These are phyloP conservation scores for Nicotiana attenuata DNA, from an alignment of 257 asterid species.

Conservation along the genomic window DNA sequence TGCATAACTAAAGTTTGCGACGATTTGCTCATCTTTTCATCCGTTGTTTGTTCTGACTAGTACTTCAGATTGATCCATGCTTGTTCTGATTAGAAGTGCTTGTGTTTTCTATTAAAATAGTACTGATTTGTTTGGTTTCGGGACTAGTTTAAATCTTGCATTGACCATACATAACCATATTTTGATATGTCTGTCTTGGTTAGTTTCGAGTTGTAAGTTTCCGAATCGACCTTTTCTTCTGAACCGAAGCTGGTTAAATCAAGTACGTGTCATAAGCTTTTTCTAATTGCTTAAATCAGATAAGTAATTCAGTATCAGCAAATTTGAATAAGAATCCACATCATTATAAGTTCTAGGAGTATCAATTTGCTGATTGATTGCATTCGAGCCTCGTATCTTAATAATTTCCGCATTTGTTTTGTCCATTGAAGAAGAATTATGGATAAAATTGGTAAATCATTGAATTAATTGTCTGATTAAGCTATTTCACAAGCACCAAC, in stretches of 20 bases:
- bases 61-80: neutral
- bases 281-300: neutral
- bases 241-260: neutral
- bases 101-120: neutral
- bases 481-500: neutral
- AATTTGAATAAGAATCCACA: neutral
- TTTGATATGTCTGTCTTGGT: neutral
- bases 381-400: neutral
- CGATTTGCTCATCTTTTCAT: neutral
- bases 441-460: neutral
- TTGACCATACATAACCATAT: neutral
- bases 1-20: neutral
- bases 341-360: neutral
- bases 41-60: neutral
- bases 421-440: neutral
- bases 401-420: neutral
- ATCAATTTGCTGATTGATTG: neutral
- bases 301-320: neutral
- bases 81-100: neutral
- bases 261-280: neutral
- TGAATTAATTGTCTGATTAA: neutral
- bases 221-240: neutral
- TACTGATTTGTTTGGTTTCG: neutral
- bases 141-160: neutral
- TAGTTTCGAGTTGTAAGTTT: neutral